phyloP scores from a whole-genome alignment of 176 grass and related monocot species.

The Triticum urartu region DNA sequence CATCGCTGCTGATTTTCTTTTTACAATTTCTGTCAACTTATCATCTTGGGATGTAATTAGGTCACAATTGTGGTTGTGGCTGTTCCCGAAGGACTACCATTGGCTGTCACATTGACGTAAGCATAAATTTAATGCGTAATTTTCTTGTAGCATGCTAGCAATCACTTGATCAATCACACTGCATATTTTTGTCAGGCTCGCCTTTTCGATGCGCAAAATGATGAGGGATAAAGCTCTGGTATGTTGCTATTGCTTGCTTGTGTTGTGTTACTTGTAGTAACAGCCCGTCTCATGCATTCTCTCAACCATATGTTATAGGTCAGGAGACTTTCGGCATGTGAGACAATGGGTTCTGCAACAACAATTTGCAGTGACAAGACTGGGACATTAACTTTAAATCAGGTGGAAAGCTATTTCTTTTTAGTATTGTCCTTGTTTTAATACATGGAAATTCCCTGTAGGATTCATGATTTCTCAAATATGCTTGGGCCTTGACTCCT shows the following conservation, averaged over 20 bases:
- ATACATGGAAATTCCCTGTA: not conserved
- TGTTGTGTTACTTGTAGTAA: not conserved
- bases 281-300: not conserved
- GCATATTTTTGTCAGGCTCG: slow-evolving; percentile 56
- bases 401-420: slow-evolving; percentile 46
- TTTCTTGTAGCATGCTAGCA: not conserved
- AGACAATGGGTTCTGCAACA: slow-evolving; percentile 98
- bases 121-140: slow-evolving; percentile 6
- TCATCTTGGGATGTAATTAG: slow-evolving; percentile 37
- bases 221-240: slow-evolving; percentile 95
- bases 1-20: not conserved
- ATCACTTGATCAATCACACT: not conserved
- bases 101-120: slow-evolving; percentile 99
- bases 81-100: slow-evolving; percentile 87
- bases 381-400: slow-evolving; percentile 87
- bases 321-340: slow-evolving; percentile 90
- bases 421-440: not conserved
- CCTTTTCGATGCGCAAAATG: slow-evolving; percentile 99
- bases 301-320: slow-evolving; percentile 45
- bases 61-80: slow-evolving; percentile 95
- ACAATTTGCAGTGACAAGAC: slow-evolving; percentile 99
- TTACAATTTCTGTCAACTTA: slow-evolving; percentile 18
- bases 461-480: slow-evolving; percentile 11
- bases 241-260: not conserved
- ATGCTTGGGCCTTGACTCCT: slow-evolving; percentile 9